These are phyloP conservation scores for Alternaria consortialis DNA, from an alignment of 2,329 filamentous ascomycete genomes.

Conservation along the genomic window DNA sequence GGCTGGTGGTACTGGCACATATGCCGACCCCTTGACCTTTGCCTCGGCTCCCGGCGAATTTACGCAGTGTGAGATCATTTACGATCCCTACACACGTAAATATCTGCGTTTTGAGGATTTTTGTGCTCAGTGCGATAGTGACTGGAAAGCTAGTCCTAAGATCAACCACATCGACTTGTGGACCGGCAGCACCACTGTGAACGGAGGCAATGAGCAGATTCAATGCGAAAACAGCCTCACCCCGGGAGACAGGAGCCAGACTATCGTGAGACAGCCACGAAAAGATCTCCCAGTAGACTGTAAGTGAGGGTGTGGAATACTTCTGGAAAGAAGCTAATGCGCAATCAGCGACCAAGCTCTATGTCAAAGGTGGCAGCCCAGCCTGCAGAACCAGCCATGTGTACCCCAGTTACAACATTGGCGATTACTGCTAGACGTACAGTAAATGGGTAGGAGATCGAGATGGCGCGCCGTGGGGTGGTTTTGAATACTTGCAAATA, in stretches of 20 bases:
- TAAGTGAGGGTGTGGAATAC: constrained; percentile 1
- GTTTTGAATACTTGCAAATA: no score
- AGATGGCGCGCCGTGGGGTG: no score
- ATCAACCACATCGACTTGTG: constrained; percentile 30
- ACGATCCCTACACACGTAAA: constrained; percentile 56
- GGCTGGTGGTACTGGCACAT: constrained; percentile 57
- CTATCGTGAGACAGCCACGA: constrained; percentile 20
- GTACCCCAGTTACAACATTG: constrained; percentile 19
- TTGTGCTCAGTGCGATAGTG: constrained; percentile 45
- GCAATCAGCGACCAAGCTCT: constrained; percentile 11
- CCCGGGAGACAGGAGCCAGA: constrained; percentile 21
- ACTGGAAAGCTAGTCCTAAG: constrained; percentile 27
- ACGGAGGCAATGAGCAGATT: constrained; percentile 33
- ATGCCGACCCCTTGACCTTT: constrained; percentile 55
- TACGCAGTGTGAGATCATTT: constrained; percentile 56
- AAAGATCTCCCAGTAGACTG: constrained; percentile 15
- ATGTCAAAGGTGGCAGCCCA: constrained; percentile 17
- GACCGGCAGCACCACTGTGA: constrained; percentile 25
- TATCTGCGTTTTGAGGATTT: constrained; percentile 53
- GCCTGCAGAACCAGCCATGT: constrained; percentile 13
- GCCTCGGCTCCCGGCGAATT: constrained; percentile 55
- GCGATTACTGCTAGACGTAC: constrained; percentile 18
- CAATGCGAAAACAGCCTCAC: constrained; percentile 36
- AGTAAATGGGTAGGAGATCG: not conserved
- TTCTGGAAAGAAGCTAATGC: not conserved